A percentile compares a stretch with the other conserved stretches of the same genome.
These are phyloP conservation scores for Echium plantagineum DNA, from an alignment of 257 asterid genomes.

Conservation along the genomic window DNA sequence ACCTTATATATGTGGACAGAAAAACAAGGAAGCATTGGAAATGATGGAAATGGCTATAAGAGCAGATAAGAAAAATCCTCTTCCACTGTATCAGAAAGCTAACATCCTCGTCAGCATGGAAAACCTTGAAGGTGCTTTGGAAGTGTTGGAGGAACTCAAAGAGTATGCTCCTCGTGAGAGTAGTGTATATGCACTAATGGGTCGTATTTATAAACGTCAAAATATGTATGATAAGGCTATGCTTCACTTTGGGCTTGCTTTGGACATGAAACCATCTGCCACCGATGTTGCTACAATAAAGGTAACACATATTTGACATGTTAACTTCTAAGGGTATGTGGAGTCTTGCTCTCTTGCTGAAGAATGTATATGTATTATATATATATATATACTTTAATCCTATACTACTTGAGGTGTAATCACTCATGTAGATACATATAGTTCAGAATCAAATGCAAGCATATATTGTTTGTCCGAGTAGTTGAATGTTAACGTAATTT, in stretches of 20 bases:
- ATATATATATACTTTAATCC: neutral
- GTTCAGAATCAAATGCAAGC: neutral
- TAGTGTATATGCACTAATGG: conserved; percentile 94
- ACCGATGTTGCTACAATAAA: conserved; percentile 90
- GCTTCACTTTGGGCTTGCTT: conserved; percentile 89
- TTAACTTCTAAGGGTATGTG: neutral
- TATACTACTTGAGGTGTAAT: neutral
- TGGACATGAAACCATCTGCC: conserved; percentile 94
- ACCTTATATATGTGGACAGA: conserved; percentile 32
- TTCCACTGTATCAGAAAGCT: conserved; percentile 93
- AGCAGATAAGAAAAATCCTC: conserved; percentile 94
- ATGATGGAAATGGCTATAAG: conserved; percentile 80
- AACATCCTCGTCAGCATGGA: conserved; percentile 83
- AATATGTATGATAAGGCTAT: conserved; percentile 71
- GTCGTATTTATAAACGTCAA: conserved; percentile 67
- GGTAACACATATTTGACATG: conserved; percentile 28
- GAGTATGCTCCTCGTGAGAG: conserved; percentile 87
- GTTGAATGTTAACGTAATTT: no score
- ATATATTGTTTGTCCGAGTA: no score
- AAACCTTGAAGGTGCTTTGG: conserved; percentile 65
- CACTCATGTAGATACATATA: neutral
- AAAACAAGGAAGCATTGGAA: conserved; percentile 65
- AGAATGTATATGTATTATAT: no score
- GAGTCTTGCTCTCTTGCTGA: neutral
- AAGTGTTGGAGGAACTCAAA: conserved; percentile 90